phyloP scores from a whole-genome alignment of 2,329 filamentous ascomycete species.

The Calonectria crousiana region DNA sequence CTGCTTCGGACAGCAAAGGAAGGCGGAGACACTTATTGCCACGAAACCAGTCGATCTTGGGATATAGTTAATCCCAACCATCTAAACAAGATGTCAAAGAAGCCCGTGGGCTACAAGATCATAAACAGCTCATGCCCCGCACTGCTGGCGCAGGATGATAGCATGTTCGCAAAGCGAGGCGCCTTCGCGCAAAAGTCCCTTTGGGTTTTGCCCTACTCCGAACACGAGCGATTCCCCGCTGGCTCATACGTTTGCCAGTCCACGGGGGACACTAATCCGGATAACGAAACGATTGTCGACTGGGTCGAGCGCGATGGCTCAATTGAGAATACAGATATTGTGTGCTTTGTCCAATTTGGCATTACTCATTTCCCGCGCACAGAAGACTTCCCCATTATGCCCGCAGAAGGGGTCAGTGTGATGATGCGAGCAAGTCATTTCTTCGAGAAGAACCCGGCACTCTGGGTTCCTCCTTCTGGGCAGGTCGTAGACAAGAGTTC shows the following conservation, averaged over 20 bases:
- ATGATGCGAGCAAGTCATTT: background rate
- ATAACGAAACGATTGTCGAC: background rate
- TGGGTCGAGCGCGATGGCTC: background rate
- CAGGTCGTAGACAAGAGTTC: background rate
- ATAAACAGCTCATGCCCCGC: background rate
- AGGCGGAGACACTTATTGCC: background rate
- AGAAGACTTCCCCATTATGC: conserved; percentile 1
- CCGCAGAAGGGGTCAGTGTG: background rate
- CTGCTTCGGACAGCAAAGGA: background rate
- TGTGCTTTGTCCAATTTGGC: conserved; percentile 1
- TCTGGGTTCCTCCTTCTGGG: background rate
- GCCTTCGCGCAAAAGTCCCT: background rate
- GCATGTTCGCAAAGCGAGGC: background rate
- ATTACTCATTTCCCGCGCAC: background rate
- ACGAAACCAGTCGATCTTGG: conserved; percentile 1
- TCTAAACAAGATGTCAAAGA: background rate
- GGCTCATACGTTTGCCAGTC: background rate
- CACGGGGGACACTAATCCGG: background rate
- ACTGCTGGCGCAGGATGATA: background rate
- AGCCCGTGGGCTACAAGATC: background rate
- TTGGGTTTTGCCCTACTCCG: background rate
- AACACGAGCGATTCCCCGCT: background rate
- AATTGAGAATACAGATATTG: background rate
- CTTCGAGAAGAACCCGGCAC: background rate
- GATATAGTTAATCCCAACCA: background rate